These are phyloP conservation scores for Capronia coronata DNA, from an alignment of 2,329 filamentous ascomycete genomes.

Conservation along the genomic window DNA sequence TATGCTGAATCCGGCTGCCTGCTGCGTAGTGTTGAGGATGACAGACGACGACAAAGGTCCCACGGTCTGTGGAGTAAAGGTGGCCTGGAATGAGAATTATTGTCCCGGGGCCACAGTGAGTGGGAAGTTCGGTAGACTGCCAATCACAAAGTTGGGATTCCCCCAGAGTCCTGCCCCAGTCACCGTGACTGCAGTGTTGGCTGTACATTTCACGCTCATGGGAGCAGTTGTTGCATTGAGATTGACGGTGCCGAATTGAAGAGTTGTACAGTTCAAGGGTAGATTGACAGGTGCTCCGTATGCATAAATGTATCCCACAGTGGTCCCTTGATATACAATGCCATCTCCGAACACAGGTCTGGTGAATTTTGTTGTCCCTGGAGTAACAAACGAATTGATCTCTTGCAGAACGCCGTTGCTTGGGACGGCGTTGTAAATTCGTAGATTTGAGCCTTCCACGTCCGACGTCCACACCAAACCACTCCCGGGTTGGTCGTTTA, in stretches of 20 bases:
- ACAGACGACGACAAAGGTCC: constrained; percentile 36
- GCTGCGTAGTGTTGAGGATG: constrained; percentile 37
- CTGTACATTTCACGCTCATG: constrained; percentile 15
- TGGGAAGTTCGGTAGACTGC: constrained; percentile 36
- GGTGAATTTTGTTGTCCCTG: constrained; percentile 29
- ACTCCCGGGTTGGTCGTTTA: constrained; percentile 27
- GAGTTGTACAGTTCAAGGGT: constrained; percentile 38
- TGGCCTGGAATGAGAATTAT: constrained; percentile 39
- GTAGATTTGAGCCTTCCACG: constrained; percentile 29
- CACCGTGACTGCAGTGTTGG: constrained; percentile 33
- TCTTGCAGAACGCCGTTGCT: constrained; percentile 25
- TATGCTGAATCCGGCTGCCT: constrained; percentile 35
- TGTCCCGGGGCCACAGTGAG: constrained; percentile 32
- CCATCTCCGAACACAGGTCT: constrained; percentile 30
- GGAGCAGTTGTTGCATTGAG: constrained; percentile 35
- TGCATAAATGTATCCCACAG: constrained; percentile 27
- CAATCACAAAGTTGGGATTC: constrained; percentile 35
- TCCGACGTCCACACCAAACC: constrained; percentile 31
- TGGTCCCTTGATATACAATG: constrained; percentile 27
- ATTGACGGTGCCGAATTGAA: constrained; percentile 39
- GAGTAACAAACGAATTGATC: constrained; percentile 29
- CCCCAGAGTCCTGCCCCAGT: constrained; percentile 24
- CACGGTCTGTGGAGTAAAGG: constrained; percentile 34
- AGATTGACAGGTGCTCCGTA: constrained; percentile 39
- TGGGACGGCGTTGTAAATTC: constrained; percentile 30